Percentiles rank a stretch among this genome's conserved stretches.
Conservation (phyloP, 2,329 filamentous ascomycete species). For the Periglandula ipomoeae region DNA sequence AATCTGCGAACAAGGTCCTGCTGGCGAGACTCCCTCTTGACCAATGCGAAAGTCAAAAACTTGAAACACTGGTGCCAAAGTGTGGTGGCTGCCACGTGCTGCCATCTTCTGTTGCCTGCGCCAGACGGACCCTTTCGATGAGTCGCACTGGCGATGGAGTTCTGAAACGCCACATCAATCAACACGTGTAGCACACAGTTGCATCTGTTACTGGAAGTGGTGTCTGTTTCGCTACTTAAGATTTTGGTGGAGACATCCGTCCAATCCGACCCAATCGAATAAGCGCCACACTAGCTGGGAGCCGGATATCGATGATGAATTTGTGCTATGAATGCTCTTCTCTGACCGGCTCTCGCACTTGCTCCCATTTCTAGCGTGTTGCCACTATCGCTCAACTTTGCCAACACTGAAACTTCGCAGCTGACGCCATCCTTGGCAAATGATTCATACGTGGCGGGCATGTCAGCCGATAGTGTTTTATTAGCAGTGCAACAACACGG, state of each 20-base stretch:
- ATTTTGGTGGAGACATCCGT: no score
- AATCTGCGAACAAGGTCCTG: no score
- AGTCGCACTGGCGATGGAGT: neutral
- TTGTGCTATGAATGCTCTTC: neutral
- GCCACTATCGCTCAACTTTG: neutral
- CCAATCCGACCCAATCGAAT: no score
- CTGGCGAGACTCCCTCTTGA: no score
- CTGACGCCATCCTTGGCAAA: neutral
- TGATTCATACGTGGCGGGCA: neutral
- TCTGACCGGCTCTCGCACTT: no score
- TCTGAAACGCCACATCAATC: neutral
- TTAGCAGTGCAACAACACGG: neutral
- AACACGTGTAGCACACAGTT: neutral
- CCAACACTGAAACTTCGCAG: neutral
- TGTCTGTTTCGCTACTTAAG: no score
- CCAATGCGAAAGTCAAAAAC: neutral
- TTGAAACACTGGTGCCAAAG: neutral
- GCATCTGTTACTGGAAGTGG: neutral
- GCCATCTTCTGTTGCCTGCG: neutral
- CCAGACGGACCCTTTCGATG: neutral
- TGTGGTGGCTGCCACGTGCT: conserved; percentile 5
- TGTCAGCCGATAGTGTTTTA: neutral
- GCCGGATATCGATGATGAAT: neutral
- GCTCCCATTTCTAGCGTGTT: neutral
- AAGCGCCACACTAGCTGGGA: neutral